Evolutionary conservation across 2,329 filamentous ascomycete genomes (phyloP).

Genomic region (Trematosphaeria pertusa): DNA sequence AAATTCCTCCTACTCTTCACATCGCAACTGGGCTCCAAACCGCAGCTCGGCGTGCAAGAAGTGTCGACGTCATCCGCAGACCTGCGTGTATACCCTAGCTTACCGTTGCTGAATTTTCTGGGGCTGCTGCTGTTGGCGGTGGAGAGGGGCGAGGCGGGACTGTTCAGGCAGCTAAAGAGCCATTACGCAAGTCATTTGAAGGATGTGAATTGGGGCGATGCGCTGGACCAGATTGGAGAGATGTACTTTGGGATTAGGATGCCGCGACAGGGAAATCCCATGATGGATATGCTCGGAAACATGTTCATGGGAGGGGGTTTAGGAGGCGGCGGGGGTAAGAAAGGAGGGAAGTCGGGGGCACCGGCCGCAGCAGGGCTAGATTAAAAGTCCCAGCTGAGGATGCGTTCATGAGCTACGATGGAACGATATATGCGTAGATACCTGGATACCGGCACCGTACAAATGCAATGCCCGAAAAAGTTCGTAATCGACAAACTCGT

Average conservation of each 20-base stretch:
- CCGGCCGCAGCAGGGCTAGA: slow-evolving; percentile 47
- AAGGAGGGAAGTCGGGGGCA: slow-evolving; percentile 56
- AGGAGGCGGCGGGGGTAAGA: slow-evolving; percentile 58
- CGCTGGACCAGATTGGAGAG: slow-evolving; percentile 86
- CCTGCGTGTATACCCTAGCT: slow-evolving; percentile 81
- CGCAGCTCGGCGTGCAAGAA: slow-evolving; percentile 76
- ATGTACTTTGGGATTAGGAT: slow-evolving; percentile 96
- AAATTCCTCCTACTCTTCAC: slow-evolving; percentile 80
- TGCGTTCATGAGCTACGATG: slow-evolving; percentile 7
- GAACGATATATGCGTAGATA: slow-evolving; percentile 8
- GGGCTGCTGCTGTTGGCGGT: slow-evolving; percentile 82
- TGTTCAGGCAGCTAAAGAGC: slow-evolving; percentile 80
- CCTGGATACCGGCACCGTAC: not conserved
- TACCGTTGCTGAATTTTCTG: slow-evolving; percentile 96
- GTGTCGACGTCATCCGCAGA: slow-evolving; percentile 78
- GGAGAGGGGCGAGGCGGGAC: slow-evolving; percentile 76
- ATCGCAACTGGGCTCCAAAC: slow-evolving; percentile 67
- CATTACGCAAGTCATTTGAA: slow-evolving; percentile 83
- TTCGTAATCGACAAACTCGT: not conserved
- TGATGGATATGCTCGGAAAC: slow-evolving; percentile 98
- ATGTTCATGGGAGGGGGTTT: slow-evolving; percentile 81
- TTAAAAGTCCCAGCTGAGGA: slow-evolving; percentile 28
- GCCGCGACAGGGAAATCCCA: slow-evolving; percentile 86
- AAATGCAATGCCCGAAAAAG: slow-evolving; percentile 3
- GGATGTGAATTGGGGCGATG: slow-evolving; percentile 79